Conservation (phyloP, 257 asterid species). For the Forsythia suspensa region DNA sequence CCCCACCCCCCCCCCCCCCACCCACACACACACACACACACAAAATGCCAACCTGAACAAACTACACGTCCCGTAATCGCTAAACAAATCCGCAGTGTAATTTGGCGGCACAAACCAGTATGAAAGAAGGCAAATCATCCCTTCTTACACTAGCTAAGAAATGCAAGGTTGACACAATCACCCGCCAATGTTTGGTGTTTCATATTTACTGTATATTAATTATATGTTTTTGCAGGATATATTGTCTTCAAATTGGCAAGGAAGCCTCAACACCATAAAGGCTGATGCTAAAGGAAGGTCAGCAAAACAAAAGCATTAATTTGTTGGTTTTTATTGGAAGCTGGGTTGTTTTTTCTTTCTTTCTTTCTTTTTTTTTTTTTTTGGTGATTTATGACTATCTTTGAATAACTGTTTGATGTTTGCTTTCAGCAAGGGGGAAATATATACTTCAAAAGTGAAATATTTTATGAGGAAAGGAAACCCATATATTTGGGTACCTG, state of each 20-base stretch:
- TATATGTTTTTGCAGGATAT: conserved; percentile 48
- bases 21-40: too few species aligned
- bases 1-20: too few species aligned
- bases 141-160: conserved; percentile 61
- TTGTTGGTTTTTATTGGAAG: background rate
- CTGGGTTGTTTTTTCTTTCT: background rate
- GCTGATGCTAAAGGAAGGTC: conserved; percentile 90
- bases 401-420: background rate
- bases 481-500: conserved; percentile 88
- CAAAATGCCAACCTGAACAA: too few species aligned
- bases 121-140: conserved; percentile 45
- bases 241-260: conserved; percentile 86
- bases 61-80: too few species aligned
- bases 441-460: conserved; percentile 74
- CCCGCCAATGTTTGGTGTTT: background rate
- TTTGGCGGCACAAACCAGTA: background rate
- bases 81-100: too few species aligned
- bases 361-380: background rate
- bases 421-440: conserved; percentile 70
- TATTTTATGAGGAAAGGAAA: conserved; percentile 74
- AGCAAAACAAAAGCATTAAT: background rate
- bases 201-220: background rate
- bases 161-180: conserved; percentile 60
- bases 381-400: background rate
- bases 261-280: conserved; percentile 74